Evolutionary conservation across 2,329 filamentous ascomycete species (phyloP), one percentile per base, ranked within the genome.

Genomic region (Trichophyton mentagrophytes): DNA sequence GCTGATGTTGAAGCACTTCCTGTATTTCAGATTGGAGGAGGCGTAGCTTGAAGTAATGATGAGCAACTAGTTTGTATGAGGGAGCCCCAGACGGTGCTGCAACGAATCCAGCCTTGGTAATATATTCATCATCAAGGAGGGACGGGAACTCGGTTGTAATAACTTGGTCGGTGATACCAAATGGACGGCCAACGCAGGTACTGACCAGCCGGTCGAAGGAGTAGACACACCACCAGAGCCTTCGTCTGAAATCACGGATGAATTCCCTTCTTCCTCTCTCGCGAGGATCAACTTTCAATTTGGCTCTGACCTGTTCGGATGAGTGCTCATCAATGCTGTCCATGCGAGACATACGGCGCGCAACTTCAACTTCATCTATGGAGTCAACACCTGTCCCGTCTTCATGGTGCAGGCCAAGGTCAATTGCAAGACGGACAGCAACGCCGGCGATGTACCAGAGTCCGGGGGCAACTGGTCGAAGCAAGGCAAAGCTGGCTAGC

Each of bases 401-500:
- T 72, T 97, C 93, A 66, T 92, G 90, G 72, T 97, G 91, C 30
- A 97, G 78, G 8, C 93, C 93, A 1, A 97, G 80, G 71, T 97
- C 93, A 22, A 97, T 87, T 5, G 90, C 92, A 59, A 97, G 75
- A 42, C 93, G 86, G 63, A 95, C 87, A 4, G 92, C 92, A 49
- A 96, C 91, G 9, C 93, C 93, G 62, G 95, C 89, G 64, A 97
- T 97, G 73, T 97, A 97, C 92, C 92, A 97, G 51, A 97, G 77
- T 13, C 93, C 93, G 0, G 92, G 92, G 1, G 92, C 90, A 22
- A 97, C 90, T 1, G 93, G 93, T 60, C 92, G 82, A 64, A 97
- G 79, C 57, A 99, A 79, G 6, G 92, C 92, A 78, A 97, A 96
- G 60, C 90, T 90, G 51, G 92, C 91, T 53, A 97, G 79, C 47